Conservation (phyloP, 495 filamentous ascomycete genomes). For the Cryomyces antarcticus region DNA sequence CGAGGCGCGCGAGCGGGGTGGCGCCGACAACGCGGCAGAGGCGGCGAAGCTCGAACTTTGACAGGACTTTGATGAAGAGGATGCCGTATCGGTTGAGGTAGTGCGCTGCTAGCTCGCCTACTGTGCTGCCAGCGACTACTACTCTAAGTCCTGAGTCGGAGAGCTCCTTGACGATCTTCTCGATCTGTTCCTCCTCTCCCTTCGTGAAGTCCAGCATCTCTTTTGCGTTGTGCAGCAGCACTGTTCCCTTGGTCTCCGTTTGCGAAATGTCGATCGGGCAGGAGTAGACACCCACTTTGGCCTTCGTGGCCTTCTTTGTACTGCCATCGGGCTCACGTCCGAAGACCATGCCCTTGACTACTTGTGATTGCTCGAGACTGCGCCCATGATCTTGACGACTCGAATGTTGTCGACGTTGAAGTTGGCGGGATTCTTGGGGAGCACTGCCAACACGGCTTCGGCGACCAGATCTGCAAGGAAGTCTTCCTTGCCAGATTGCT, state of each 20-base stretch:
- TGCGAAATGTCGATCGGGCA: constrained; percentile 90
- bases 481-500: constrained; percentile 87
- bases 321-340: constrained; percentile 67
- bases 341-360: constrained; percentile 98
- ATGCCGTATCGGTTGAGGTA: constrained; percentile 96
- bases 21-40: constrained; percentile 93
- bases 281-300: constrained; percentile 91
- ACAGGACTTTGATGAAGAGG: constrained; percentile 89
- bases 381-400: constrained; percentile 99
- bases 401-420: constrained; percentile 99
- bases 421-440: constrained; percentile 92
- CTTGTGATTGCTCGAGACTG: constrained; percentile 73
- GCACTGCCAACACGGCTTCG: constrained; percentile 80
- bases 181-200: constrained; percentile 84
- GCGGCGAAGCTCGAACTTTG: constrained; percentile 89
- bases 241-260: constrained; percentile 99
- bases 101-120: constrained; percentile 90
- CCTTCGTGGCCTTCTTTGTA: constrained; percentile 74
- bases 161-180: constrained; percentile 79
- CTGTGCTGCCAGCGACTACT: constrained; percentile 70
- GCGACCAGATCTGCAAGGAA: constrained; percentile 68
- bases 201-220: constrained; percentile 98
- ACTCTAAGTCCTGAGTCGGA: constrained; percentile 86
- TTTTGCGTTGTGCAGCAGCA: constrained; percentile 90
- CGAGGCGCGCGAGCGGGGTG: constrained; percentile 82